Base-by-base conservation (phyloP, 345 rosid genomes). In the Murraya koenigii region DNA sequence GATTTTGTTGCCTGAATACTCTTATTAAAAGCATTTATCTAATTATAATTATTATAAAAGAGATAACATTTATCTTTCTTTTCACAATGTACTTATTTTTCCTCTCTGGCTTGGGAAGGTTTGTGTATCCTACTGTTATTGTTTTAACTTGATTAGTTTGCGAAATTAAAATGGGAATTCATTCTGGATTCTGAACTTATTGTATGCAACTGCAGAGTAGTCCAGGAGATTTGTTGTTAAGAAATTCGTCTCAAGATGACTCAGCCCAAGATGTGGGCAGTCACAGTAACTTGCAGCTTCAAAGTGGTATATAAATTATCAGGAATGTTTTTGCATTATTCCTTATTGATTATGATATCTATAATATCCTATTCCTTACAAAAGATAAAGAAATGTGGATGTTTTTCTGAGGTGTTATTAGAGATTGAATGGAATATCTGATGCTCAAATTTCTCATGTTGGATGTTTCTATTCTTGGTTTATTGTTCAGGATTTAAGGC, bases 401-500 rank as follows among this genome's bases (percentile, higher is more conserved):
- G 28, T 62, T 19, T 22, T 20, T 23, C 47, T 44, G 69, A 62
- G 39, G 22, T 11, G 22, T 59, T 68, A 52, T 52, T 10, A 33
- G 58, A 44, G 78, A 69, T 9, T 61, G 32, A 5, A 47, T 13
- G 44, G 23, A n/a, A 22, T 77, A 74, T 64, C 10, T 38, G 44
- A 59, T 63, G 20, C 41, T 69, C 71, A 49, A 38, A 38, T 23
- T 20, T 56, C 30, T 26, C 72, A 56, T 74, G 75, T 3, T 81
- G 59, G 73, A 80, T 70, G 54, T 72, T 32, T 63, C 30, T 78
- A 14, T 80, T 33, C 36, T 82, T 81, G 66, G 30, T 70, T 32
- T 64, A 17, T 66, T 65, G 35, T 72, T 62, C 75, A 91, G 94
- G 86, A 59, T 66, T 80, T 80, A 87, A 79, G 80, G 82, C 11